Evolutionary conservation across 2,329 filamentous ascomycete species (phyloP), one percentile per base, ranked within the genome.

Genomic region (Xylaria sp.): DNA sequence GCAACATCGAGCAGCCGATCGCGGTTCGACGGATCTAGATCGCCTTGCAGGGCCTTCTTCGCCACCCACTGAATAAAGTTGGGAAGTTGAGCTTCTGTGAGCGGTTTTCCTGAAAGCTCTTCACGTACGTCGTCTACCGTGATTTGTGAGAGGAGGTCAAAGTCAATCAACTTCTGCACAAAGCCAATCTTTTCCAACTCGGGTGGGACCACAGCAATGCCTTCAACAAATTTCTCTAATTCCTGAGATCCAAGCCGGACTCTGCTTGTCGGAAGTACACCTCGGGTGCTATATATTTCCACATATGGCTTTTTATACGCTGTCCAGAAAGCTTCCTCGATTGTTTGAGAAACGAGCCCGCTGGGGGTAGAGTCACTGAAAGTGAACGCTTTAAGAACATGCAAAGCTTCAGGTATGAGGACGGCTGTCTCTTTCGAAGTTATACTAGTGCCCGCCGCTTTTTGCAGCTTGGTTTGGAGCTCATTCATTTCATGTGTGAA

Each of bases 261-360:
- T 68, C 90, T 85, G 11, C 90, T 87, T 35, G 91, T 96, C n/a
- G 90, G 87, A 55, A 97, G 81, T 6, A 99, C 88, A 58, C 96
- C 96, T 60, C 89, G 87, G 19, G 90, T 96, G 1, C 93, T 97
- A 67, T 96, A 88, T 6, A 97, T 85, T 71, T 97, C 93, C 59
- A 98, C 92, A 0, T 87, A 89, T 2, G 92, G 87, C 65, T 89
- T 90, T 73, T 87, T 89, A 71, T 91, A 95, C 65, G 92, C 93
- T 35, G 88, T 96, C 95, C 95, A 99, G 74, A 99, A 99, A 0
- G 93, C 91, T 76, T 97, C 92, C 72, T 97, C 93, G 54, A 99
- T 92, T 63, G 92, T 90, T 71, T 92, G 87, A 0, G 93, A 92
- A 19, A 98, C 90, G 62, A 91, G 85, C 0, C 85, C 85, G 64